phyloP scores from a whole-genome alignment of 345 rosid genomes.

The Eutrema japonicum region DNA sequence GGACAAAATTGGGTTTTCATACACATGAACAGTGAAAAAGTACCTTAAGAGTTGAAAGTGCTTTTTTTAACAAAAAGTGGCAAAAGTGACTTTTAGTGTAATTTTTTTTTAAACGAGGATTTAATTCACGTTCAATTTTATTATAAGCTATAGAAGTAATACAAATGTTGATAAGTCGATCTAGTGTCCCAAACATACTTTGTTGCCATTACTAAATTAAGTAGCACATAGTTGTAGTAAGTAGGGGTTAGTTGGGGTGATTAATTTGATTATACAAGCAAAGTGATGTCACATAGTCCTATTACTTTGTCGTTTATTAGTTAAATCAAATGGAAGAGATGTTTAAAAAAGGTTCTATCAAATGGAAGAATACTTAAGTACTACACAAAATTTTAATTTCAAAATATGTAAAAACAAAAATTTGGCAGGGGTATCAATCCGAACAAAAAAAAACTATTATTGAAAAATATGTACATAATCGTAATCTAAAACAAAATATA shows the following conservation, averaged over 20 bases:
- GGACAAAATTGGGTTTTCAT: no score
- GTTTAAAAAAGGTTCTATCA: neutral
- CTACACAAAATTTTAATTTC: neutral
- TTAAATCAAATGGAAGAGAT: constrained; percentile 2
- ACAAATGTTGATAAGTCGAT: constrained; percentile 4
- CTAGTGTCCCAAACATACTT: neutral
- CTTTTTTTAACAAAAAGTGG: no score
- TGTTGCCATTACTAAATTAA: constrained; percentile 26
- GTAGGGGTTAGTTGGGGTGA: constrained; percentile 38
- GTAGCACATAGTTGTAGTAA: constrained; percentile 33
- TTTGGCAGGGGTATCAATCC: neutral
- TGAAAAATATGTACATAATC: neutral
- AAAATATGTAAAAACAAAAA: neutral
- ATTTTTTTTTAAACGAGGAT: neutral
- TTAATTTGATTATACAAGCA: constrained; percentile 30
- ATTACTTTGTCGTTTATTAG: constrained; percentile 25
- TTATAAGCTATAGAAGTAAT: neutral
- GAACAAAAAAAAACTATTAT: neutral
- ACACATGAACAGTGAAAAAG: no score
- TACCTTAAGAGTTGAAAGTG: no score
- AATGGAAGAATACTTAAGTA: neutral
- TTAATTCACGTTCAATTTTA: neutral
- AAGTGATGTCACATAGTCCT: constrained; percentile 29
- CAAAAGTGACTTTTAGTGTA: no score
- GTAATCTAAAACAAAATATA: neutral